Conservation (phyloP, 805 yeast species). For the Yarrowia sp. region DNA sequence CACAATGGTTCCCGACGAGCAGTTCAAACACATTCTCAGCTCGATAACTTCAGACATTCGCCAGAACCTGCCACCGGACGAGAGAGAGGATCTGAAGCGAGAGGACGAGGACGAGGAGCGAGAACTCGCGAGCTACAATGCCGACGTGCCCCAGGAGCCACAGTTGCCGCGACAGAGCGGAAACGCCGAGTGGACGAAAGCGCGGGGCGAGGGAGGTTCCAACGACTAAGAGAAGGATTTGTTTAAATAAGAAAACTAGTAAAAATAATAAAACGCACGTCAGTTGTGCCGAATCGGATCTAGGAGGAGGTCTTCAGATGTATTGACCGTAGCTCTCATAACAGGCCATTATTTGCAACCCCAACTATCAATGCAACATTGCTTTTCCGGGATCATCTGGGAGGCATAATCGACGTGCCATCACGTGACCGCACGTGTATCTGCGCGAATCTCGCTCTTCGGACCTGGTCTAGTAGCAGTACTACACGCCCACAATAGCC, state of each 20-base stretch:
- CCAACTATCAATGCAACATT: no score
- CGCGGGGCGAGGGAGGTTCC: slow-evolving; percentile 74
- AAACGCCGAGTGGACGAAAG: slow-evolving; percentile 65
- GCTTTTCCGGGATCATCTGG: no score
- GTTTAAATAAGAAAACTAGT: no score
- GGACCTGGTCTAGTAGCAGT: no score
- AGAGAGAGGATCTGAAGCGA: slow-evolving; percentile 42
- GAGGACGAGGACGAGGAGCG: slow-evolving; percentile 39
- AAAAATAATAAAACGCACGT: no score
- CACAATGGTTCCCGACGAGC: slow-evolving; percentile 44
- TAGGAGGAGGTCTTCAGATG: no score
- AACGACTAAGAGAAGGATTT: not conserved
- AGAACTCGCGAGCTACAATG: slow-evolving; percentile 34
- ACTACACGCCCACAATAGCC: no score
- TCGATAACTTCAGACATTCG: slow-evolving; percentile 43
- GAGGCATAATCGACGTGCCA: not conserved
- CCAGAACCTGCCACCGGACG: slow-evolving; percentile 37
- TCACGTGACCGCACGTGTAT: not conserved
- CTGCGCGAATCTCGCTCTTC: no score
- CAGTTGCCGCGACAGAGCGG: slow-evolving; percentile 72
- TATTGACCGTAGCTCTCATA: no score
- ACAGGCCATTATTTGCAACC: no score
- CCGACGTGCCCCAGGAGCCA: slow-evolving; percentile 13
- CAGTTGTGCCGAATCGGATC: no score
- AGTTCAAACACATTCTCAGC: slow-evolving; percentile 41